Evolutionary conservation across 305 asterid species (phyloP), one percentile per base, ranked within the genome.

Genomic region (Ajuga reptans): DNA sequence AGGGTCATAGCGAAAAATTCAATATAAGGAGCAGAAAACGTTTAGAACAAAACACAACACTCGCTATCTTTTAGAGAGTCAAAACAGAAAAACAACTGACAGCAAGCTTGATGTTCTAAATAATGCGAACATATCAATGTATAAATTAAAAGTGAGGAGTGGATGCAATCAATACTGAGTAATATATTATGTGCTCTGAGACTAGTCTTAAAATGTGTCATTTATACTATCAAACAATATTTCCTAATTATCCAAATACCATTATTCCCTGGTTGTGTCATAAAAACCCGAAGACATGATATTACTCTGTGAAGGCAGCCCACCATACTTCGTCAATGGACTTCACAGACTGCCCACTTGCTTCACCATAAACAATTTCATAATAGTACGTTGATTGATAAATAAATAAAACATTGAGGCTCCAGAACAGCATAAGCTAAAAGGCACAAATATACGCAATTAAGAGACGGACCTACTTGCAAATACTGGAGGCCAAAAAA

Each of bases 21-120:
- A 15, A 62, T 50, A 47, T 33, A 67, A 29, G 50, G 37, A n/a
- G 2, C 39, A 9, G 10, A 36, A 65, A 46, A 16, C 42, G 41
- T 45, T 24, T 15, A 56, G 60, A 66, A 62, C n/a, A 72, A 43
- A 59, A 39, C 24, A 55, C 29, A 33, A 29, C 64, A 52, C 64
- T 36, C 57, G 41, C 31, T 33, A 67, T 33, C 56, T 43, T 58
- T 12, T 18, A 31, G 24, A 47, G 17, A 69, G 36, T 21, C 5
- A 27, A 17, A 67, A 27, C 0, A 12, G 8, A 77, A 52, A 21
- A 16, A 14, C 45, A 47, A 67, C 31, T 9, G 5, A 55, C 8
- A 2, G 34, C 43, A 47, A 31, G 12, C 27, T 2, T 21, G 21
- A 3, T 14, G 36, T 24, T 21, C 68, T n/a, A 70, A 36, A 64